Conservation (phyloP, 2,329 filamentous ascomycete species). For the Xylariales sp. region DNA sequence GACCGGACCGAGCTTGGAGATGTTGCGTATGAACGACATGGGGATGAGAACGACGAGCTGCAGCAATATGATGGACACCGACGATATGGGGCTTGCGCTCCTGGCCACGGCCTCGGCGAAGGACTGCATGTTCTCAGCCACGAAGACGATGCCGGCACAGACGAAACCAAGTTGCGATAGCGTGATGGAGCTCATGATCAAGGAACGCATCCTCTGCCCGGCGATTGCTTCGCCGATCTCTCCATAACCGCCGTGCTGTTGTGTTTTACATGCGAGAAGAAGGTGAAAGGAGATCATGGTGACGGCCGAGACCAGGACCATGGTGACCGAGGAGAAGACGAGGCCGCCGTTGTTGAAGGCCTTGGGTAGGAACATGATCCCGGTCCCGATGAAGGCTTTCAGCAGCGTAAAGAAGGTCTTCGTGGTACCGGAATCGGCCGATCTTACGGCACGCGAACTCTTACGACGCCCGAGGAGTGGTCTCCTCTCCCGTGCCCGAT, state of each 20-base stretch:
- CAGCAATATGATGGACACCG: constrained; percentile 58
- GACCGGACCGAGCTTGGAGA: constrained; percentile 66
- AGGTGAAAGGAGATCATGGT: constrained; percentile 70
- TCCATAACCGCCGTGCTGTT: constrained; percentile 66
- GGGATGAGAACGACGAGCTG: constrained; percentile 63
- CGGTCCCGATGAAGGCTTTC: constrained; percentile 75
- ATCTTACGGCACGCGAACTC: constrained; percentile 40
- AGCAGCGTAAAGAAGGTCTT: constrained; percentile 76
- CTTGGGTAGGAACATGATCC: constrained; percentile 78
- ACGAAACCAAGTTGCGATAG: constrained; percentile 76
- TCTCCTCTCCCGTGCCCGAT: constrained; percentile 44
- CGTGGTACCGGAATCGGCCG: constrained; percentile 61
- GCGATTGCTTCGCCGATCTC: constrained; percentile 65
- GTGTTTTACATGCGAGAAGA: constrained; percentile 60
- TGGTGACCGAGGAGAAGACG: constrained; percentile 66
- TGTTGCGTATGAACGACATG: constrained; percentile 66
- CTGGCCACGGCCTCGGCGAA: constrained; percentile 60
- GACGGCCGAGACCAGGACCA: constrained; percentile 60
- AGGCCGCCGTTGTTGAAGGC: constrained; percentile 73
- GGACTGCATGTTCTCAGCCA: constrained; percentile 66
- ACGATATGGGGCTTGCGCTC: constrained; percentile 44
- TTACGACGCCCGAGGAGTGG: constrained; percentile 56
- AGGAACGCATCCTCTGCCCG: constrained; percentile 55
- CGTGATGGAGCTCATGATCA: constrained; percentile 67
- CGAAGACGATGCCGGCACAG: constrained; percentile 72